Evolutionary conservation across 768 basidiomycete species (phyloP), one percentile per base, ranked within the genome.

Genomic region (Mycena rebaudengoi): DNA sequence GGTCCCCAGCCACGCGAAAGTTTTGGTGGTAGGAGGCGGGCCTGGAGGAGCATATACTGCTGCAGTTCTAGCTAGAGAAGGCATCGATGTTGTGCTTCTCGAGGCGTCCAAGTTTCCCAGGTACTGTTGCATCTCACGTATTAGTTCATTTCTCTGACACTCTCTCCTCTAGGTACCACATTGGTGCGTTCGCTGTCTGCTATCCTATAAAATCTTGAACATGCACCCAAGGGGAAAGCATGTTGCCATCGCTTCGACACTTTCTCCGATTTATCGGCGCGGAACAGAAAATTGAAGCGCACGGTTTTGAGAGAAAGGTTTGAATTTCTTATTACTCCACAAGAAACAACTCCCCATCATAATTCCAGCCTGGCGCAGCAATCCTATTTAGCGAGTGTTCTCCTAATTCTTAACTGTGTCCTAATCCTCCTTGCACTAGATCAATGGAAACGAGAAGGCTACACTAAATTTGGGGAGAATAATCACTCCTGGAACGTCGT

Each of bases 401-500:
- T n/a, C n/a, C 74, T 66, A 86, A 84, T 69, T 80, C 75, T 5
- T 88, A 89, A 73, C 85, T 83, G 41, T 89, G 88, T n/a, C n/a
- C n/a, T 88, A 69, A 64, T 87, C 7, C 49, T 1, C 41, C 32
- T 26, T 29, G n/a, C 10, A 1, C 8, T 10, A 3, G 21, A 54
- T 52, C 18, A 37, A 43, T 8, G 33, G n/a, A n/a, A n/a, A n/a
- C n/a, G n/a, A n/a, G n/a, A 32, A 20, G 12, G 7, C 33, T 41
- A 1, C 28, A 28, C 50, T 48, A 11, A 12, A n/a, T 80, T 80
- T 13, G 70, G 82, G 7, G 83, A 85, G 13, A 69, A 74, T 1
- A 87, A 88, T 60, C 74, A 72, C 54, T 76, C 88, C 0, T 89
- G 87, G 87, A 89, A 90, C 68, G 86, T 88, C 58, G 86, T 86